Conservation (phyloP, 164 flowering plant genomes). For the Nymphaea thermarum region DNA sequence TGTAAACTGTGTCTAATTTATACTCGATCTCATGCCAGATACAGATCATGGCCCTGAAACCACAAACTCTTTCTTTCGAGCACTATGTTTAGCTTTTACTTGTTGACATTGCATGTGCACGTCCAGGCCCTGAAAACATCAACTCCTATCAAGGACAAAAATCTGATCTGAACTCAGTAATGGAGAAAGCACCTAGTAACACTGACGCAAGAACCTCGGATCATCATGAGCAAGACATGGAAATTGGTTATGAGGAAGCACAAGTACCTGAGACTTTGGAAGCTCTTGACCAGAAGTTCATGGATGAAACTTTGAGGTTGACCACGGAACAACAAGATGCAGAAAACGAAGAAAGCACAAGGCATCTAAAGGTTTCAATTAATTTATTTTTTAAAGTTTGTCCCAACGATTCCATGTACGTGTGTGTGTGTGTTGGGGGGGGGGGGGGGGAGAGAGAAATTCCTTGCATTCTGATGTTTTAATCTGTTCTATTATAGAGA, state of each 20-base stretch:
- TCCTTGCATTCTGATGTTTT: not conserved
- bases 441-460: no score
- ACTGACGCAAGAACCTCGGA: slow-evolving; percentile 24
- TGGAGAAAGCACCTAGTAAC: slow-evolving; percentile 28
- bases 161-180: slow-evolving; percentile 24
- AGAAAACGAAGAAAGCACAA: slow-evolving; percentile 60
- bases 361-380: slow-evolving; percentile 55
- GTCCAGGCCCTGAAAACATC: not conserved
- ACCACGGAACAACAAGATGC: slow-evolving; percentile 52
- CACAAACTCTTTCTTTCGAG: no score
- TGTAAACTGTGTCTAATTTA: no score
- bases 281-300: slow-evolving; percentile 47
- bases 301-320: slow-evolving; percentile 40
- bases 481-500: slow-evolving; percentile 24
- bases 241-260: slow-evolving; percentile 38
- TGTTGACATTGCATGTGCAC: not conserved
- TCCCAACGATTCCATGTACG: no score
- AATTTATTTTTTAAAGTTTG: not conserved
- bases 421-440: no score
- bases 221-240: slow-evolving; percentile 39
- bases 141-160: slow-evolving; percentile 33
- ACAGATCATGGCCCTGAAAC: no score
- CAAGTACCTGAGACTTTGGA: slow-evolving; percentile 31
- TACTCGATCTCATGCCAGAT: no score
- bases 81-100: not conserved